Evolutionary conservation across 371 early-diverging fungal genomes (phyloP), one percentile per base, ranked within the genome.

Genomic region (Mucor indicus): DNA sequence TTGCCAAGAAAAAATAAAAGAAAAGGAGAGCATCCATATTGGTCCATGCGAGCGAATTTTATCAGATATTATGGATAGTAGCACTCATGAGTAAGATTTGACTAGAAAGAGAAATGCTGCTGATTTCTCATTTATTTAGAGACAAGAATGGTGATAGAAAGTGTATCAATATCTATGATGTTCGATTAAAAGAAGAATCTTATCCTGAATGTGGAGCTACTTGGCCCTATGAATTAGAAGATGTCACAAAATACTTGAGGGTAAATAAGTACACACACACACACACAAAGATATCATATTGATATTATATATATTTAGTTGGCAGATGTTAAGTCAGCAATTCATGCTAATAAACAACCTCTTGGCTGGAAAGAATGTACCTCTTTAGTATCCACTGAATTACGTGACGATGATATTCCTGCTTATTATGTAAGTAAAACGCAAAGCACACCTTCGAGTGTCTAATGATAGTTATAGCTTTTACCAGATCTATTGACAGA

Each of bases 121-220:
- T n/a, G 20, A 42, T 39, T 4, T 23, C 3, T 40, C 23, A 32
- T 35, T 23, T n/a, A n/a, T n/a, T 20, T 50, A 60, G 60, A 37
- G 38, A 50, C 22, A 41, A 40, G 21, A 41, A 56, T 13, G 53
- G 57, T 10, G 23, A 64, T 9, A 47, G 53, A 27, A 44, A 50
- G 12, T 93, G 93, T 60, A 51, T 89, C 22, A 93, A 93, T 57
- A 77, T 83, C 62, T 93, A 92, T 54, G 93, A 93, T 58, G 85
- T 90, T 25, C 81, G 93, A 25, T 39, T 85, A 9, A 61, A 62
- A 23, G 89, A 91, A 36, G 62, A 76, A 31, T 12, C 58, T 4
- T 76, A 54, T 38, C 84, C 85, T 2, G 67, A 66, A 0, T 93
- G 93, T 55, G 93, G 93, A 7, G 53, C 82, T 40, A 44, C 50